phyloP scores from a whole-genome alignment of 352 stramenopile genomes.

The Pythium monospermum region DNA sequence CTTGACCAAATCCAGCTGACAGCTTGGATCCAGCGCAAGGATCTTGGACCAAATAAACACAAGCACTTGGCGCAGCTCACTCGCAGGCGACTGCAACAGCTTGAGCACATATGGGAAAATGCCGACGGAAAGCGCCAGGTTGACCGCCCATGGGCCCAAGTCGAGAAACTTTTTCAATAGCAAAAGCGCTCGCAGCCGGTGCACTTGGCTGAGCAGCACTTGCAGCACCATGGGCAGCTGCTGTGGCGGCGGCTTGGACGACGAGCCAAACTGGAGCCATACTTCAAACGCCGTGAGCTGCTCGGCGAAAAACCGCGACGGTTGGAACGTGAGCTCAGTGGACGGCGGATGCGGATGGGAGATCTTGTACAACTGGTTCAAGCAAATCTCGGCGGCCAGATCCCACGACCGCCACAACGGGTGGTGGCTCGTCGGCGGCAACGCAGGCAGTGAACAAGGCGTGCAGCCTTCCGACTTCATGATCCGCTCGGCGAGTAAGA shows the following conservation, averaged over 20 bases:
- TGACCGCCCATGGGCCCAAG: conserved; percentile 89
- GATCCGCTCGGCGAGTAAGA: conserved; percentile 97
- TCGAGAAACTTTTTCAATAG: conserved; percentile 96
- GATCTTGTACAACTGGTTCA: conserved; percentile 93
- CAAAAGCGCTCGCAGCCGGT: conserved; percentile 95
- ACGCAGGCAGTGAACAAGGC: conserved; percentile 89
- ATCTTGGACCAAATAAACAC: conserved; percentile 94
- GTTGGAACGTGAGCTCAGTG: conserved; percentile 69
- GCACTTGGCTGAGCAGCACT: conserved; percentile 94
- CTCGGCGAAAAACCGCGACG: conserved; percentile 97
- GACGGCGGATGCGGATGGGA: conserved; percentile 60
- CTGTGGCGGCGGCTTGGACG: conserved; percentile 89
- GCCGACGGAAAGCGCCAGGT: conserved; percentile 91
- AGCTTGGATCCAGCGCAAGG: conserved; percentile 94
- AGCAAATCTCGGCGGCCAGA: conserved; percentile 95
- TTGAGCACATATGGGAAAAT: conserved; percentile 99
- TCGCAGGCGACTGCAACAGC: conserved; percentile 93
- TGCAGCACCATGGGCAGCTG: conserved; percentile 98
- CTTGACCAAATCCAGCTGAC: conserved; percentile 95
- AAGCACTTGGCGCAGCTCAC: conserved; percentile 95
- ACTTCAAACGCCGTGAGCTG: conserved; percentile 99
- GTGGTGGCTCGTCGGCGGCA: conserved; percentile 96
- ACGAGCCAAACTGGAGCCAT: conserved; percentile 95
- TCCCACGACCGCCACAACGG: conserved; percentile 98
- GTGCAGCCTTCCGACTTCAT: conserved; percentile 87